These are phyloP conservation scores for Ceratocystis destructans DNA, from an alignment of 2,329 filamentous ascomycete genomes.

Conservation along the genomic window DNA sequence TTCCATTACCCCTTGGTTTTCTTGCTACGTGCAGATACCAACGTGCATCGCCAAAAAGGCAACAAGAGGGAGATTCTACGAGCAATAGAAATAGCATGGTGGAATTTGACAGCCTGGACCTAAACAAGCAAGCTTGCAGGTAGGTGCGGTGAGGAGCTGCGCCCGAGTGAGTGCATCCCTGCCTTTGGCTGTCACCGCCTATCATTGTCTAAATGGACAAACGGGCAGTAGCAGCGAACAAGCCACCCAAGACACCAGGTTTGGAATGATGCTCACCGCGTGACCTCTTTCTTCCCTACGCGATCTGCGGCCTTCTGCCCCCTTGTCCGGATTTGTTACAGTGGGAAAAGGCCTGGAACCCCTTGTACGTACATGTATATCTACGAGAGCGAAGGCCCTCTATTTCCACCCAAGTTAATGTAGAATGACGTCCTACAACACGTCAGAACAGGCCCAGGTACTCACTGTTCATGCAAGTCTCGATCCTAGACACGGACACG, in stretches of 20 bases:
- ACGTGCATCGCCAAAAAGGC: not conserved
- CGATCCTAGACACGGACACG: not conserved
- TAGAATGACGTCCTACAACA: not conserved
- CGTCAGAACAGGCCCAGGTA: not conserved
- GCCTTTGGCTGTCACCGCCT: not conserved
- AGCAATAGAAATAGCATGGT: not conserved
- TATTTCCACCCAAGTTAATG: not conserved
- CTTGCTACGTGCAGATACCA: not conserved
- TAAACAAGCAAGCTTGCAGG: not conserved
- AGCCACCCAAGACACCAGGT: not conserved
- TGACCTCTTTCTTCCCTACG: not conserved
- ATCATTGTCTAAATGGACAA: constrained; percentile 4
- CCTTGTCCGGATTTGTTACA: not conserved
- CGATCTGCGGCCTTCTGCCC: not conserved
- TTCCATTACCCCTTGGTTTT: not conserved
- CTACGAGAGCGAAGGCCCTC: not conserved
- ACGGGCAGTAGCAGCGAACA: not conserved
- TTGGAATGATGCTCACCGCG: not conserved
- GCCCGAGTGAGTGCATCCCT: too few species aligned
- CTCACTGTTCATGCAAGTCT: not conserved
- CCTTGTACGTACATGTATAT: not conserved
- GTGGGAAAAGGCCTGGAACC: not conserved
- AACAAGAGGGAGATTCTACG: not conserved
- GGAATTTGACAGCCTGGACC: not conserved
- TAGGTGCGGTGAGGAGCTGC: too few species aligned